phyloP scores from a whole-genome alignment of 371 early-diverging fungal species.

The Mucor mucedo region DNA sequence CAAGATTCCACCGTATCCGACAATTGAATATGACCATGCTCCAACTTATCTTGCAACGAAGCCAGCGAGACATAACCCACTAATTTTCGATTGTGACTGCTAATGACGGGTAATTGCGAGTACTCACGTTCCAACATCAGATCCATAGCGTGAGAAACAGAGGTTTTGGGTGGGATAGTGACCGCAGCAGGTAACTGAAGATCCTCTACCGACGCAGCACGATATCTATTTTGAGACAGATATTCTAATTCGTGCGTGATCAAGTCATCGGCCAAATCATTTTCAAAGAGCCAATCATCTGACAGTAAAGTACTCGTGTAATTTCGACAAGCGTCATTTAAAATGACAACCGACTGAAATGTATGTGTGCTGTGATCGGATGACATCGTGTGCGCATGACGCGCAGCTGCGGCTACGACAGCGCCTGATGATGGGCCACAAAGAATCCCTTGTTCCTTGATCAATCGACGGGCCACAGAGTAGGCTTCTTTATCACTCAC shows the following conservation, averaged over 20 bases:
- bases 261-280: conserved; percentile 72
- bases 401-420: conserved; percentile 69
- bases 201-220: conserved; percentile 86
- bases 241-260: conserved; percentile 66
- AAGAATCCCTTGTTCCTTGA: conserved; percentile 69
- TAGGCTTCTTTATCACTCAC: conserved; percentile 76
- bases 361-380: conserved; percentile 33
- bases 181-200: conserved; percentile 85
- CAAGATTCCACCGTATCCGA: conserved; percentile 57
- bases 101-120: conserved; percentile 86
- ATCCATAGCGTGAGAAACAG: conserved; percentile 70
- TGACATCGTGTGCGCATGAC: conserved; percentile 44
- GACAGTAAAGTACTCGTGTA: conserved; percentile 72
- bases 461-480: conserved; percentile 71
- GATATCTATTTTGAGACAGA: conserved; percentile 68
- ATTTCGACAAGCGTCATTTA: conserved; percentile 75
- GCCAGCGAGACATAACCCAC: conserved; percentile 81
- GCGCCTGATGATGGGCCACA: conserved; percentile 80
- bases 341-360: conserved; percentile 55
- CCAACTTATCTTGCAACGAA: conserved; percentile 65
- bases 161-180: conserved; percentile 62
- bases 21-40: conserved; percentile 51
- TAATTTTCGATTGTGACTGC: conserved; percentile 65
- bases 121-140: conserved; percentile 84
- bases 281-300: conserved; percentile 79